phyloP scores from a whole-genome alignment of 768 basidiomycete species.

The Kwoniella mangroviensis region DNA sequence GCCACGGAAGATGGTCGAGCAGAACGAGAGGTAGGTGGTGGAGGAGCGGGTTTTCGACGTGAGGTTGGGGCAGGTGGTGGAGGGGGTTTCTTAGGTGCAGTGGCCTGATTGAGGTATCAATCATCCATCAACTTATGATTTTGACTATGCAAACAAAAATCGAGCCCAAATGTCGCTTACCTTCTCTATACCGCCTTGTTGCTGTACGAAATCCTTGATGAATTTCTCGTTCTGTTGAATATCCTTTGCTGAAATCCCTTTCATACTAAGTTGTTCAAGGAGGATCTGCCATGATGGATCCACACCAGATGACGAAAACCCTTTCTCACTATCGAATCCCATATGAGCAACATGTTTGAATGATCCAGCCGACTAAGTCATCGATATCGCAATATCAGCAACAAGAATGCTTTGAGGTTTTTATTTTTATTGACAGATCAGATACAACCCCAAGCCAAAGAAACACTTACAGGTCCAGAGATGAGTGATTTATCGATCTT shows the following conservation, averaged over 20 bases:
- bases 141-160: too few species aligned
- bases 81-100: constrained; percentile 57
- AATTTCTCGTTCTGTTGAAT: constrained; percentile 82
- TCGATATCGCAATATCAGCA: not conserved
- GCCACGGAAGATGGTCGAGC: constrained; percentile 42
- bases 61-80: constrained; percentile 65
- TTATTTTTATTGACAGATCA: too few species aligned
- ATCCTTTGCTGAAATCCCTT: constrained; percentile 69
- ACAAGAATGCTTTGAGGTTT: not conserved
- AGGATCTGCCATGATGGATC: constrained; percentile 87
- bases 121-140: too few species aligned
- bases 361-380: constrained; percentile 58
- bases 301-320: constrained; percentile 82
- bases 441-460: too few species aligned
- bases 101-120: constrained; percentile 34
- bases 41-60: constrained; percentile 57
- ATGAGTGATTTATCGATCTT: constrained; percentile 93
- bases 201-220: constrained; percentile 80
- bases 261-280: constrained; percentile 67
- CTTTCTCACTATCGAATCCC: constrained; percentile 85
- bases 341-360: constrained; percentile 94
- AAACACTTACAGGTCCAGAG: constrained; percentile 66
- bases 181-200: constrained; percentile 58
- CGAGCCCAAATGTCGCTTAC: constrained; percentile 27
- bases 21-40: constrained; percentile 58